Evolutionary conservation across 495 filamentous ascomycete genomes (phyloP).

Genomic region (Cercophora scortea): DNA sequence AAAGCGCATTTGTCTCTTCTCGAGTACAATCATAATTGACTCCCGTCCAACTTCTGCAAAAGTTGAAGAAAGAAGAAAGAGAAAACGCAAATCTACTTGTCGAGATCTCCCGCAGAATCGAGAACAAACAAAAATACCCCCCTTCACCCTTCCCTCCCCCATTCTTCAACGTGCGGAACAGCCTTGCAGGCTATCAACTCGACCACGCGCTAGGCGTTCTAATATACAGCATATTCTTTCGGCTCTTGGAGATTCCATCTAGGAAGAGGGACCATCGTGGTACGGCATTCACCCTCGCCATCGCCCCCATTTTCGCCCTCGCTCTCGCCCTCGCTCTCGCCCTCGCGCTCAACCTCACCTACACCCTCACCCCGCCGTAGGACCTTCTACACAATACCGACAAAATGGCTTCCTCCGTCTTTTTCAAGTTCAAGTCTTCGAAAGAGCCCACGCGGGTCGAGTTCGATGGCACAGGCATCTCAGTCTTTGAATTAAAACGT

Average conservation of each 20-base stretch:
- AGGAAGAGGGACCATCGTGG: slow-evolving; percentile 2
- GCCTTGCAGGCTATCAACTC: slow-evolving; percentile 8
- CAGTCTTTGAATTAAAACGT: slow-evolving; percentile 96
- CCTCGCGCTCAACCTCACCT: too few species aligned
- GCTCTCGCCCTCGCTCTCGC: too few species aligned
- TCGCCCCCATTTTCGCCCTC: too few species aligned
- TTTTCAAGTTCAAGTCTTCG: slow-evolving; percentile 99
- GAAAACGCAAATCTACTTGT: slow-evolving; percentile 13
- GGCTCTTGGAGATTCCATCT: slow-evolving; percentile 6
- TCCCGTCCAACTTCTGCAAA: slow-evolving; percentile 37
- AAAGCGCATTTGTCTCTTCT: slow-evolving; percentile 32
- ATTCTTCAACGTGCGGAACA: slow-evolving; percentile 25
- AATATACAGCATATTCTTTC: slow-evolving; percentile 24
- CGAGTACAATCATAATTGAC: slow-evolving; percentile 55
- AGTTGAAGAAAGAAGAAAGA: slow-evolving; percentile 30
- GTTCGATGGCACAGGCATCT: slow-evolving; percentile 97
- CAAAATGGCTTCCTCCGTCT: slow-evolving; percentile 94
- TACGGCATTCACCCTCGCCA: too few species aligned
- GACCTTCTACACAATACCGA: slow-evolving; percentile 4
- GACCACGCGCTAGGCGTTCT: slow-evolving; percentile 16
- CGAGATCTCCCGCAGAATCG: background rate
- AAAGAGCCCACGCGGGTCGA: slow-evolving; percentile 89
- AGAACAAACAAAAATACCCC: slow-evolving; percentile 13
- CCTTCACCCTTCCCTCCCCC: slow-evolving; percentile 25
- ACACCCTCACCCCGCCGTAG: background rate